phyloP scores from a whole-genome alignment of 345 rosid species.

The Gossypium ekmanianum region DNA sequence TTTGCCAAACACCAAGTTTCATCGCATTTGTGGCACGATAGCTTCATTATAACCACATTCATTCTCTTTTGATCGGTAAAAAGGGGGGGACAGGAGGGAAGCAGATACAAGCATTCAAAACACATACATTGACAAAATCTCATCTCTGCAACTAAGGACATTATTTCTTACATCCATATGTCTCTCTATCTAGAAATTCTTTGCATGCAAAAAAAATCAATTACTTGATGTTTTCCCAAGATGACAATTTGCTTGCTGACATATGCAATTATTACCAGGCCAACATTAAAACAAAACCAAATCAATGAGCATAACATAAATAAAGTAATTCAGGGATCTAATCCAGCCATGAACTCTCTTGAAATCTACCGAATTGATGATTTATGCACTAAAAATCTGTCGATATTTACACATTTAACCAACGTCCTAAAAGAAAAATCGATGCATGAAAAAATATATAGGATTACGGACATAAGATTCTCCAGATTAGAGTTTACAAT shows the following conservation, averaged over 20 bases:
- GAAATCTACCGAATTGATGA: not conserved
- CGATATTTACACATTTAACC: not conserved
- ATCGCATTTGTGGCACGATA: no score
- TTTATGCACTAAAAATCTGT: not conserved
- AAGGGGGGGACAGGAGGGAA: no score
- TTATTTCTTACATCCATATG: not conserved
- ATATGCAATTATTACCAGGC: no score
- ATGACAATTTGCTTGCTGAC: not conserved
- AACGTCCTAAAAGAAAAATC: not conserved
- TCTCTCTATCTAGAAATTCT: not conserved
- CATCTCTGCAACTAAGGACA: not conserved
- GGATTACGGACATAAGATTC: not conserved
- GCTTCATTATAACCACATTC: no score
- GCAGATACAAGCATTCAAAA: no score
- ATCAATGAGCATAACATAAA: not conserved
- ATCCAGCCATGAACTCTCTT: not conserved
- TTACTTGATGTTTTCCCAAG: not conserved
- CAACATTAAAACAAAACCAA: not conserved
- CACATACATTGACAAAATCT: no score
- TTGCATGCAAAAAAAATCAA: not conserved
- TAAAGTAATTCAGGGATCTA: not conserved
- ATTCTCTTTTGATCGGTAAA: no score
- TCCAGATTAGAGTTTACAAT: not conserved
- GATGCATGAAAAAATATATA: not conserved
- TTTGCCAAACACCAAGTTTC: no score